phyloP scores from a whole-genome alignment of 1,284 basidiomycete genomes.

The Puccinia hordei region DNA sequence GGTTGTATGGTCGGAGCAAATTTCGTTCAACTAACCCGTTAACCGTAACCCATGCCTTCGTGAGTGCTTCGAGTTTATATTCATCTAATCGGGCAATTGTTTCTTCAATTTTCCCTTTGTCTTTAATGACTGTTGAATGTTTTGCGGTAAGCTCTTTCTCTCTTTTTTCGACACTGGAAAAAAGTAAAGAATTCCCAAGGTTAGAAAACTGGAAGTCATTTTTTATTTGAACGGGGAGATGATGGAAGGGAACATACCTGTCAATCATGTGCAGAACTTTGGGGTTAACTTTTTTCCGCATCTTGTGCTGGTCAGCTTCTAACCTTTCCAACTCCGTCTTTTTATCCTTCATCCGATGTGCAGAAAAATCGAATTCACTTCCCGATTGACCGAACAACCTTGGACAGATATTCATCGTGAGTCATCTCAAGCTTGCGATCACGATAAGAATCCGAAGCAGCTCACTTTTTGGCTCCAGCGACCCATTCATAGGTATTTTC shows the following conservation, averaged over 20 bases:
- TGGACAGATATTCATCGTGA: neutral
- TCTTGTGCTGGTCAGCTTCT: slow-evolving; percentile 76
- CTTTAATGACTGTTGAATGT: slow-evolving; percentile 83
- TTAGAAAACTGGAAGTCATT: neutral
- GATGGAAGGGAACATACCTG: slow-evolving; percentile 63
- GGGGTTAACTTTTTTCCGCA: slow-evolving; percentile 93
- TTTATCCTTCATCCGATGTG: slow-evolving; percentile 70
- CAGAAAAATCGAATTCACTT: slow-evolving; percentile 78
- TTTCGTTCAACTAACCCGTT: slow-evolving; percentile 67
- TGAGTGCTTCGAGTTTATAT: slow-evolving; percentile 89
- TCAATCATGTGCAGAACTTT: slow-evolving; percentile 97
- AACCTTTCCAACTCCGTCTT: slow-evolving; percentile 74
- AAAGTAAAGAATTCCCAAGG: neutral
- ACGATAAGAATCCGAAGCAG: neutral
- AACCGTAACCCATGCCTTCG: slow-evolving; percentile 95
- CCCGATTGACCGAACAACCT: slow-evolving; percentile 77
- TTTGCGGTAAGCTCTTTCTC: slow-evolving; percentile 84
- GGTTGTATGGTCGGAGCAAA: neutral
- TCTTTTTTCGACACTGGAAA: slow-evolving; percentile 84
- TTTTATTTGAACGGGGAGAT: neutral
- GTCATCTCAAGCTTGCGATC: neutral
- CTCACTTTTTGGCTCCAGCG: slow-evolving; percentile 75
- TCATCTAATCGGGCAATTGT: slow-evolving; percentile 91
- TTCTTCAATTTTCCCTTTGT: slow-evolving; percentile 93
- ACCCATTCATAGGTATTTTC: slow-evolving; percentile 91